Conservation (phyloP, 331 rosid genomes). For the Saraca asoca region DNA sequence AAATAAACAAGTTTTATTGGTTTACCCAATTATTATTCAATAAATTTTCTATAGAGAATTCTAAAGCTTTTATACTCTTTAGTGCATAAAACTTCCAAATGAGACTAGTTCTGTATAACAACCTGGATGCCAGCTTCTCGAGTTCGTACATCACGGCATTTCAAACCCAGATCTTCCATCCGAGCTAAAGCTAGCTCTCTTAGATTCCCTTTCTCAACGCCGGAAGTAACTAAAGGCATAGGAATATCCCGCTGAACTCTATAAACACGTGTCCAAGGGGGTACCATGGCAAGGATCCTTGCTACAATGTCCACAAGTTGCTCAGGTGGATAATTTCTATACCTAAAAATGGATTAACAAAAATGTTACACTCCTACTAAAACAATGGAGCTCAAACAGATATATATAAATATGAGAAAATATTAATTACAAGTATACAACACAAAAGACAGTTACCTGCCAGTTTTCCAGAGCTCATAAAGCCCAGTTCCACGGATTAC, state of each 20-base stretch:
- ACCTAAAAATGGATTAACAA: conserved; percentile 50
- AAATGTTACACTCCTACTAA: conserved; percentile 12
- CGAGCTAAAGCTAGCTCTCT: conserved; percentile 94
- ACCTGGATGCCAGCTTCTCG: conserved; percentile 99
- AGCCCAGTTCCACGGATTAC: conserved; percentile 99
- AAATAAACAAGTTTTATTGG: conserved; percentile 32
- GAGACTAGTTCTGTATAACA: conserved; percentile 24
- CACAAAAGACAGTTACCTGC: conserved; percentile 58
- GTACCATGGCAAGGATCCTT: conserved; percentile 93
- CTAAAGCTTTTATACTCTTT: not conserved
- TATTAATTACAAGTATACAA: not conserved
- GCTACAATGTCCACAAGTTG: conserved; percentile 97
- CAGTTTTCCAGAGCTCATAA: conserved; percentile 99
- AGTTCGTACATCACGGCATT: conserved; percentile 95
- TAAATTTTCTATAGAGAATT: conserved; percentile 2
- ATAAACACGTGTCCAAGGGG: conserved; percentile 98
- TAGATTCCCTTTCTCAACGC: conserved; percentile 97
- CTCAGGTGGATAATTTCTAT: conserved; percentile 96
- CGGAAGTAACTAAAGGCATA: conserved; percentile 96
- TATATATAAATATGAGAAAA: not conserved
- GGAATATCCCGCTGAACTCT: conserved; percentile 99
- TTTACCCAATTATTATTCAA: conserved; percentile 10
- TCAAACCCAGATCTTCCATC: conserved; percentile 95
- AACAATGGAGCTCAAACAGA: conserved; percentile 10
- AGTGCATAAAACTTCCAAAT: conserved; percentile 18